Conservation (phyloP, 164 flowering plant genomes). For the Euptelea pleiosperma region DNA sequence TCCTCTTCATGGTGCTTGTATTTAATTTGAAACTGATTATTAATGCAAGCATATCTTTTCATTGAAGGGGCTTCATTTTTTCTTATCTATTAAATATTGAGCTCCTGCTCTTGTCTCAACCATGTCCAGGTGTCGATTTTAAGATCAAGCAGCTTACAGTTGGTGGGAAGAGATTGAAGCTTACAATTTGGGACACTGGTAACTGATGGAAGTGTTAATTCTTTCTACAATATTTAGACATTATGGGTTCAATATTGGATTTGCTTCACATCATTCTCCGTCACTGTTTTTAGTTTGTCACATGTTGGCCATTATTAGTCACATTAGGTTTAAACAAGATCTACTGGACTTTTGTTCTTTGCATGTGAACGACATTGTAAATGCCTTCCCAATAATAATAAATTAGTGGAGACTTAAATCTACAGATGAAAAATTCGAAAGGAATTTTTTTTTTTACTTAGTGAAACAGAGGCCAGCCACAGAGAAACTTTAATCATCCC, state of each 20-base stretch:
- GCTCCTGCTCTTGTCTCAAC: not conserved
- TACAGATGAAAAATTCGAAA: too few relatives aligned
- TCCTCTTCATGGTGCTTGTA: too few relatives aligned
- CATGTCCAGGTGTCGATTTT: constrained; percentile 75
- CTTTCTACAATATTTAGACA: not conserved
- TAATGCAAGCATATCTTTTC: too few relatives aligned
- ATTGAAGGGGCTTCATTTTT: too few relatives aligned
- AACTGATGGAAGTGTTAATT: constrained; percentile 11
- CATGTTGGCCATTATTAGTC: not conserved
- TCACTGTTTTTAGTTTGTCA: not conserved
- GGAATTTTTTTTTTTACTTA: too few relatives aligned
- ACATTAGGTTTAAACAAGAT: not conserved
- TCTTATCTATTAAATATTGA: constrained; percentile 6
- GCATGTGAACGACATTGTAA: too few relatives aligned
- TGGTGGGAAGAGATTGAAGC: constrained; percentile 77
- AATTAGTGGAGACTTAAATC: too few relatives aligned
- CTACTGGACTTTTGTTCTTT: too few relatives aligned
- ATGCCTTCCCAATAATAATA: too few relatives aligned
- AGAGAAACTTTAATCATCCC: too few relatives aligned
- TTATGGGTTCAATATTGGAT: not conserved
- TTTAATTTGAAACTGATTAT: too few relatives aligned
- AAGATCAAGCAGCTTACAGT: constrained; percentile 76
- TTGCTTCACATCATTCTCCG: not conserved
- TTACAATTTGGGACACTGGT: constrained; percentile 99
- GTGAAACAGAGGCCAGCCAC: too few relatives aligned